These are phyloP conservation scores for Exophiala bonariae DNA, from an alignment of 2,329 filamentous ascomycete genomes.

Conservation along the genomic window DNA sequence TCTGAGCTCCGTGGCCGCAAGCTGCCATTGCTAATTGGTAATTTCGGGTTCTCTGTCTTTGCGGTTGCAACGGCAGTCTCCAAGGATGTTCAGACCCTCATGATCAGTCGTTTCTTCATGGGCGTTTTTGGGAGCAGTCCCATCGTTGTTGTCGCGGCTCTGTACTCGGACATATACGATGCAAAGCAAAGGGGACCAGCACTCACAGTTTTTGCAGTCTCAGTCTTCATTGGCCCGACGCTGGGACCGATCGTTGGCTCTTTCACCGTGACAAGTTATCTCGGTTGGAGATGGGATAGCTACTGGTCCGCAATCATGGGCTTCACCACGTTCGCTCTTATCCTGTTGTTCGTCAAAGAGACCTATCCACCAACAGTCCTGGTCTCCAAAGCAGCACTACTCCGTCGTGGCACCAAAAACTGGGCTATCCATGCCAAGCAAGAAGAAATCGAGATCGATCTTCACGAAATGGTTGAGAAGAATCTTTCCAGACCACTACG, in stretches of 20 bases:
- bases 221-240: constrained; percentile 39
- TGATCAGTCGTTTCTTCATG: constrained; percentile 64
- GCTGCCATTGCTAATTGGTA: constrained; percentile 57
- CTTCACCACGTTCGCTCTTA: constrained; percentile 1
- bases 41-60: constrained; percentile 64
- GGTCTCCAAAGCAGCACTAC: constrained; percentile 50
- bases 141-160: constrained; percentile 68
- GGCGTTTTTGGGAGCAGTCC: constrained; percentile 47
- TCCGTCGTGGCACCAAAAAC: constrained; percentile 53
- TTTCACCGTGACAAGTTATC: constrained; percentile 60
- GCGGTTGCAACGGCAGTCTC: constrained; percentile 63
- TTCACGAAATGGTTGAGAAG: constrained; percentile 48
- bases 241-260: constrained; percentile 59
- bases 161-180: constrained; percentile 64
- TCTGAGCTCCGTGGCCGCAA: constrained; percentile 35
- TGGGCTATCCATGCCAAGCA: constrained; percentile 60
- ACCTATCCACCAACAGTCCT: constrained; percentile 55
- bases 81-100: constrained; percentile 66
- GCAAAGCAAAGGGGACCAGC: constrained; percentile 63
- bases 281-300: no score
- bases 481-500: no score
- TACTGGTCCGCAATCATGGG: constrained; percentile 22
- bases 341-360: constrained; percentile 42
- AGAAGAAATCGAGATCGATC: constrained; percentile 56
- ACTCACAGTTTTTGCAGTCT: constrained; percentile 60